Percentiles rank a stretch among this genome's conserved stretches.
These are phyloP conservation scores for Mortierella antarctica DNA, from an alignment of 192 early-diverging fungal genomes.

Conservation along the genomic window DNA sequence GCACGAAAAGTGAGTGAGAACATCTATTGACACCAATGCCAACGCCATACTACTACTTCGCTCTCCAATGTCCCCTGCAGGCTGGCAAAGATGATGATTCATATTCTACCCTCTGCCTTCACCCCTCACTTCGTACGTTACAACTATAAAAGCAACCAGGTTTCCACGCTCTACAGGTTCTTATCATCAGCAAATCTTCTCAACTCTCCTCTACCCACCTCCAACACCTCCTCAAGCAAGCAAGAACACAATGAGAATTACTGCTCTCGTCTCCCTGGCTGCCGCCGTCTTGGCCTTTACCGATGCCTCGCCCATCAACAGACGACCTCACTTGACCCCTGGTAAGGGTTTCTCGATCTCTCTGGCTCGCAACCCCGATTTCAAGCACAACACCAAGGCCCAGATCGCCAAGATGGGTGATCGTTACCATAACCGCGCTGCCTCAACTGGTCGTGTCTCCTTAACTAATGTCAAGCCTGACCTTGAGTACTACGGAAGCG, in stretches of 20 bases:
- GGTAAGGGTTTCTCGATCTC: conserved; percentile 2
- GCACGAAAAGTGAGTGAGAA: too few species aligned
- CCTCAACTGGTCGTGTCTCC: conserved; percentile 7
- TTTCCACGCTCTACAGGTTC: too few species aligned
- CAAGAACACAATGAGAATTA: conserved; percentile 8
- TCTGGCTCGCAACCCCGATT: conserved; percentile 17
- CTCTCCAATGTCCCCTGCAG: too few species aligned
- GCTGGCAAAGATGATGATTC: too few species aligned
- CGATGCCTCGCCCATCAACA: conserved; percentile 18
- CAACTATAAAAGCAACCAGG: too few species aligned
- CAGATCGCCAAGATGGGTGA: conserved; percentile 22
- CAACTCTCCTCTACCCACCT: too few species aligned
- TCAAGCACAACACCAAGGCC: conserved; percentile 10
- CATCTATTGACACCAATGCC: too few species aligned
- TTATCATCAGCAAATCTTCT: too few species aligned
- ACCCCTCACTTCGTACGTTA: too few species aligned
- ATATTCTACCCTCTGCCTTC: too few species aligned
- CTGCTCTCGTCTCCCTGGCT: conserved; percentile 16
- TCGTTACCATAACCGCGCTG: conserved; percentile 9
- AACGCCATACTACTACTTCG: too few species aligned
- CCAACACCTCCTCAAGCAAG: too few species aligned
- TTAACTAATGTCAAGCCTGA: conserved; percentile 54
- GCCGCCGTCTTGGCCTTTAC: conserved; percentile 16
- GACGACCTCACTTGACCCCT: not conserved
- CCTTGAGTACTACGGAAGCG: conserved; percentile 47